Percentiles rank a stretch among this genome's conserved stretches.
Evolutionary conservation across 2,329 filamentous ascomycete species (phyloP).

Genomic region (Fusarium nanum): DNA sequence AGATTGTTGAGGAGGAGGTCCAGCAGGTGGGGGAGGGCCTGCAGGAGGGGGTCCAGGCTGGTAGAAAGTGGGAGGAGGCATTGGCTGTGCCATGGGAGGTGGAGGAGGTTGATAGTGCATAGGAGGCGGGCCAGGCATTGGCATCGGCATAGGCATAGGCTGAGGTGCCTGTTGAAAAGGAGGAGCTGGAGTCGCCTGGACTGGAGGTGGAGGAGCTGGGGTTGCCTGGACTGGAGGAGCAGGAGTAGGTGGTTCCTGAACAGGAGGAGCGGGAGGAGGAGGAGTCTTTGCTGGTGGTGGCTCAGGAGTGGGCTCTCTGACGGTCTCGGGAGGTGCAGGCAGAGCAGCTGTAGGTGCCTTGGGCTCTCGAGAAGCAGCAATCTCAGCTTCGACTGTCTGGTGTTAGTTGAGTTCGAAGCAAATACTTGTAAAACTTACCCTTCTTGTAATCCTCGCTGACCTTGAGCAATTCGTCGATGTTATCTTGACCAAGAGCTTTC

Average conservation of each 20-base stretch:
- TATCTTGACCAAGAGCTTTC: conserved; percentile 86
- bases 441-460: conserved; percentile 82
- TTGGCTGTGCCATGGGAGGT: conserved; percentile 18
- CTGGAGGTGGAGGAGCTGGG: conserved; percentile 52
- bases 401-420: not conserved
- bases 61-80: conserved; percentile 29
- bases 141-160: conserved; percentile 21
- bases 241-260: conserved; percentile 13
- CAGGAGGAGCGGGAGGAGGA: conserved; percentile 32
- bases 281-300: conserved; percentile 47
- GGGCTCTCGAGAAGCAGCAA: conserved; percentile 24
- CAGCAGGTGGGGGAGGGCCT: conserved; percentile 44
- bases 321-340: conserved; percentile 47
- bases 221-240: conserved; percentile 51
- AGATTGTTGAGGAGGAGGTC: conserved; percentile 45
- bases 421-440: conserved; percentile 53
- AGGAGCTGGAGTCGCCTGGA: conserved; percentile 51
- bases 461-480: conserved; percentile 90
- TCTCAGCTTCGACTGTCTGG: conserved; percentile 30
- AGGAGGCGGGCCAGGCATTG: not conserved
- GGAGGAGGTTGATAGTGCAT: conserved; percentile 19
- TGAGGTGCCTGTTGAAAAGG: conserved; percentile 36
- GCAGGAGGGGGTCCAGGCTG: not conserved
- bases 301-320: conserved; percentile 53
- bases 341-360: conserved; percentile 45